A percentile compares a stretch with the other conserved stretches of the same genome.
These are phyloP conservation scores for Botrytis byssoidea DNA, from an alignment of 2,329 filamentous ascomycete species.

Conservation along the genomic window DNA sequence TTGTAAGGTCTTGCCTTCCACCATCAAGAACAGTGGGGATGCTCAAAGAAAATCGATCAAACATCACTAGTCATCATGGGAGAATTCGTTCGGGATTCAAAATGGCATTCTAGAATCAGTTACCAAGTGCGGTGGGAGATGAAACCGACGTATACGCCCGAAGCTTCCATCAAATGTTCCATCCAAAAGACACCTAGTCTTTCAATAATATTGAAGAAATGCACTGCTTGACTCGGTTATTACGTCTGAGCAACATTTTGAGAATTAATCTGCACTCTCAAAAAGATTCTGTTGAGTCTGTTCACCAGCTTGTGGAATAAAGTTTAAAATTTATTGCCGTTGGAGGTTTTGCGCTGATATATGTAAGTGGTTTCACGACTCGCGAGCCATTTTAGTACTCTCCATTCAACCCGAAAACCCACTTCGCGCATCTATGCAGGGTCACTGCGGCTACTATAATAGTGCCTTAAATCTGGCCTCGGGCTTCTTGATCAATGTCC, in stretches of 20 bases:
- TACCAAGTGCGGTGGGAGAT: slow-evolving; percentile 4
- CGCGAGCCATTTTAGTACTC: background rate
- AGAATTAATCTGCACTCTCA: slow-evolving; percentile 3
- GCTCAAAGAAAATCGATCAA: background rate
- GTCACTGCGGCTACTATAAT: slow-evolving; percentile 14
- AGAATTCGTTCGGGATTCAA: background rate
- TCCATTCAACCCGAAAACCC: background rate
- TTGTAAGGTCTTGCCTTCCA: background rate
- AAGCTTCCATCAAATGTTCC: background rate
- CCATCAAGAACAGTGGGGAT: background rate
- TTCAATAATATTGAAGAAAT: background rate
- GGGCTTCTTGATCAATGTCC: background rate
- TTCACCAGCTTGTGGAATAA: background rate
- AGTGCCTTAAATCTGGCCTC: background rate
- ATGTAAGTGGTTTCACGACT: background rate
- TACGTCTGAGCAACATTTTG: slow-evolving; percentile 7
- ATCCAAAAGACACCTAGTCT: background rate
- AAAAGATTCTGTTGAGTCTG: background rate
- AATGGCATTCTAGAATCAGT: slow-evolving; percentile 1
- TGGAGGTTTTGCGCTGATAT: slow-evolving; percentile 7
- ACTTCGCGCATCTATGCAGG: slow-evolving; percentile 3
- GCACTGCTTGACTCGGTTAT: background rate
- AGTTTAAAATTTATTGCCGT: background rate
- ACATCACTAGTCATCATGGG: background rate
- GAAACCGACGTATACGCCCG: background rate